Conservation (phyloP, 169 alveolate genomes). For the Plasmodium billcollinsi region DNA sequence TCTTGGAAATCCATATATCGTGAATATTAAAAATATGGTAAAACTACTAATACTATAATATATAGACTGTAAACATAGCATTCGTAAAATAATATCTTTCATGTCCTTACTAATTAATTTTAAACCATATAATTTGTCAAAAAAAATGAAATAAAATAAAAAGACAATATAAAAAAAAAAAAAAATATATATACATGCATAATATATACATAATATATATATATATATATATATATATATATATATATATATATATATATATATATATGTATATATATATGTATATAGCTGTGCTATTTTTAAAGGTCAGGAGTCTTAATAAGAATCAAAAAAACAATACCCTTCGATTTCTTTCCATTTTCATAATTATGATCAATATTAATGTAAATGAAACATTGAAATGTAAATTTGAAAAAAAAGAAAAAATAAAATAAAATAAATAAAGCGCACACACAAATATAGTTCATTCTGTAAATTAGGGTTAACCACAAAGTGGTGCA, state of each 20-base stretch:
- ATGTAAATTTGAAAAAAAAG: neutral
- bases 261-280: too few species aligned
- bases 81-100: constrained; percentile 22
- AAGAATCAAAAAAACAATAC: neutral
- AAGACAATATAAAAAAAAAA: neutral
- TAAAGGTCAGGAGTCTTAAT: too few species aligned
- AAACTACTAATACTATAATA: constrained; percentile 20
- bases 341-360: neutral
- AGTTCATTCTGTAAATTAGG: neutral
- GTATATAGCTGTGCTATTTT: too few species aligned
- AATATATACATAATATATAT: too few species aligned
- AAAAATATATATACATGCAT: neutral
- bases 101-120: neutral
- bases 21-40: constrained; percentile 15
- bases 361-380: neutral
- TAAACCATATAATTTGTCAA: neutral
- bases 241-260: too few species aligned
- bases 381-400: constrained; percentile 35
- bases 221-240: too few species aligned
- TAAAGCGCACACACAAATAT: neutral
- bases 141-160: neutral
- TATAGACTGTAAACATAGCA: constrained; percentile 28
- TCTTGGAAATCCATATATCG: constrained; percentile 7
- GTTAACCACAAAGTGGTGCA: constrained; percentile 19
- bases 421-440: neutral